These are phyloP conservation scores for Clitoria ternatea DNA, from an alignment of 306 rosid species.

Conservation along the genomic window DNA sequence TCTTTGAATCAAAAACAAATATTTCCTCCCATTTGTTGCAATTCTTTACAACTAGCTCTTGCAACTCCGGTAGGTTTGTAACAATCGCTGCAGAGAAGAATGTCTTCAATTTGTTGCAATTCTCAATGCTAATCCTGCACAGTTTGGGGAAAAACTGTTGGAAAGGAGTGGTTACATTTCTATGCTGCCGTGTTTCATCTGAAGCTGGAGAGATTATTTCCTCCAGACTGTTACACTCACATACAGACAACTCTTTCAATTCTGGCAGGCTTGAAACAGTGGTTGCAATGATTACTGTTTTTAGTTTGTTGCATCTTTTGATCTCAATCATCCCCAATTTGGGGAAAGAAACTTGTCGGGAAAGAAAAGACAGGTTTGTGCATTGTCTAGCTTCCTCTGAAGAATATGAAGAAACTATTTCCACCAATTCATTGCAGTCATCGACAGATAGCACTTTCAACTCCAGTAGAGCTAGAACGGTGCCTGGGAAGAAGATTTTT, in stretches of 20 bases:
- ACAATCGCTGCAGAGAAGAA: not conserved
- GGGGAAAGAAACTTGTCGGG: not conserved
- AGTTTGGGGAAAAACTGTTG: not conserved
- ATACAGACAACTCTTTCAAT: not conserved
- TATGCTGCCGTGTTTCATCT: not conserved
- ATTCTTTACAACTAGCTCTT: not conserved
- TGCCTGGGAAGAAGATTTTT: not conserved
- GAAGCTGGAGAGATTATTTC: not conserved
- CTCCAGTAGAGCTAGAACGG: not conserved
- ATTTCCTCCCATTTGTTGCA: constrained; percentile 3
- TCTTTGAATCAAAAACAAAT: not conserved
- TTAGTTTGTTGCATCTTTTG: not conserved
- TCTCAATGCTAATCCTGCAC: not conserved
- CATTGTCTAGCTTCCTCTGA: not conserved
- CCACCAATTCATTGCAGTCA: not conserved
- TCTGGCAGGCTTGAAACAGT: not conserved
- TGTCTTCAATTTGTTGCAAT: not conserved
- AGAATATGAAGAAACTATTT: not conserved
- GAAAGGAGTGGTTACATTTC: not conserved
- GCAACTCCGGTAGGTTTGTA: not conserved
- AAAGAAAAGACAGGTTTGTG: not conserved
- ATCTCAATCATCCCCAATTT: not conserved
- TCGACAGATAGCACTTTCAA: not conserved
- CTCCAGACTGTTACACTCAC: not conserved
- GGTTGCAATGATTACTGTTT: not conserved